Conservation (phyloP, 1,139 yeast species). For the Geotrichum fermentans region DNA sequence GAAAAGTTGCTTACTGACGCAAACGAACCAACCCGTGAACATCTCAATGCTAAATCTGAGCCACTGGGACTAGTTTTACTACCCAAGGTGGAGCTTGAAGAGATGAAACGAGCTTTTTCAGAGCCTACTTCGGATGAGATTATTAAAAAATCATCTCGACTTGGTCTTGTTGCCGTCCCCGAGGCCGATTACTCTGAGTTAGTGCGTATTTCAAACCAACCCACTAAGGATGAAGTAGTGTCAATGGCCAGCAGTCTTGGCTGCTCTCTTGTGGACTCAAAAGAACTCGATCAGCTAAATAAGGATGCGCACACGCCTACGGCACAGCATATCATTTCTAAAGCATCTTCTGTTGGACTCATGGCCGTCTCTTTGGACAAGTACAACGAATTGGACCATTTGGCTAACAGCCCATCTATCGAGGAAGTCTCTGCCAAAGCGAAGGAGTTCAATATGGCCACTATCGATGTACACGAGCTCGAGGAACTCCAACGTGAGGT, state of each 20-base stretch:
- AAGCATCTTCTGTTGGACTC: constrained; percentile 28
- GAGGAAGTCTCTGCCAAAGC: constrained; percentile 26
- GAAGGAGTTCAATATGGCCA: constrained; percentile 7
- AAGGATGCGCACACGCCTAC: constrained; percentile 20
- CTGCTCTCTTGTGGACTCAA: constrained; percentile 11
- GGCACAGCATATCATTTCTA: constrained; percentile 14
- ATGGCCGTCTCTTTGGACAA: constrained; percentile 27
- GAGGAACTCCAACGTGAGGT: constrained; percentile 24
- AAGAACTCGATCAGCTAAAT: constrained; percentile 9
- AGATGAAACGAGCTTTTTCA: constrained; percentile 23
- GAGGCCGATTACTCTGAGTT: constrained; percentile 12
- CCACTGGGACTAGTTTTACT: constrained; percentile 31
- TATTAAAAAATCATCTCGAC: constrained; percentile 3
- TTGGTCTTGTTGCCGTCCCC: constrained; percentile 15
- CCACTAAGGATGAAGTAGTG: constrained; percentile 19
- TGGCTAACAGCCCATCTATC: constrained; percentile 28
- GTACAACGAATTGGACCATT: constrained; percentile 27
- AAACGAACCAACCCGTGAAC: constrained; percentile 16
- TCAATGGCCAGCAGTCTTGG: constrained; percentile 22
- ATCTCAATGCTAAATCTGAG: constrained; percentile 27
- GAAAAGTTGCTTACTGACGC: constrained; percentile 14
- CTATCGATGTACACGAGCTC: constrained; percentile 12
- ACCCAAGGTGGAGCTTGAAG: constrained; percentile 26
- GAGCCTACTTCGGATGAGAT: constrained; percentile 34
- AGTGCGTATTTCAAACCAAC: constrained; percentile 5